These are phyloP conservation scores for Syzygium aromaticum DNA, from an alignment of 345 rosid genomes.

Conservation along the genomic window DNA sequence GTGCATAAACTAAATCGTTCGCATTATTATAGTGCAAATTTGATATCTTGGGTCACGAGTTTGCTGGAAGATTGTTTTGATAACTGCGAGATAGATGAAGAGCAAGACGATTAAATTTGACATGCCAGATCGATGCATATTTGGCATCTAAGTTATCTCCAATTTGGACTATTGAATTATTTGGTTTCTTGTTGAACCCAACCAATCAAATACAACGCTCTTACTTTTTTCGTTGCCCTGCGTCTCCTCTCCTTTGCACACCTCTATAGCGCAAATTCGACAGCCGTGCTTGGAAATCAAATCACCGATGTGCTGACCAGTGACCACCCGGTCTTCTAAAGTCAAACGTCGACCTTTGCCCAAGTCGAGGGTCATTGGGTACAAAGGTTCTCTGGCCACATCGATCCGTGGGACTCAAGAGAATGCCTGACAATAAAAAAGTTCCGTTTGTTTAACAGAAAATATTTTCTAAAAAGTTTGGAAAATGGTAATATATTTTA, in stretches of 20 bases:
- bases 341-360: neutral
- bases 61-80: neutral
- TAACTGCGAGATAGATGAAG: neutral
- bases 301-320: neutral
- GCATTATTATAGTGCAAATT: too few relatives aligned
- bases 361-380: neutral
- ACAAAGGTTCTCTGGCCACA: neutral
- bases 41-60: neutral
- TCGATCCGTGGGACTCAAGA: neutral
- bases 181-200: neutral
- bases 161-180: too few relatives aligned
- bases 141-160: too few relatives aligned
- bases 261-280: neutral
- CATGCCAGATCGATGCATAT: neutral
- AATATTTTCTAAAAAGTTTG: too few relatives aligned
- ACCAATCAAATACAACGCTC: neutral
- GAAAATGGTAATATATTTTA: too few relatives aligned
- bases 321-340: too few relatives aligned
- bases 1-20: too few relatives aligned
- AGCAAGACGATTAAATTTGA: neutral
- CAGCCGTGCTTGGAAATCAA: neutral
- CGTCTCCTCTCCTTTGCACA: neutral
- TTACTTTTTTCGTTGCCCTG: neutral
- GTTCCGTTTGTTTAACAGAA: too few relatives aligned
- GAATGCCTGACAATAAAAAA: neutral